Conservation (phyloP, 768 basidiomycete genomes). For the Pulveroboletus sp. region DNA sequence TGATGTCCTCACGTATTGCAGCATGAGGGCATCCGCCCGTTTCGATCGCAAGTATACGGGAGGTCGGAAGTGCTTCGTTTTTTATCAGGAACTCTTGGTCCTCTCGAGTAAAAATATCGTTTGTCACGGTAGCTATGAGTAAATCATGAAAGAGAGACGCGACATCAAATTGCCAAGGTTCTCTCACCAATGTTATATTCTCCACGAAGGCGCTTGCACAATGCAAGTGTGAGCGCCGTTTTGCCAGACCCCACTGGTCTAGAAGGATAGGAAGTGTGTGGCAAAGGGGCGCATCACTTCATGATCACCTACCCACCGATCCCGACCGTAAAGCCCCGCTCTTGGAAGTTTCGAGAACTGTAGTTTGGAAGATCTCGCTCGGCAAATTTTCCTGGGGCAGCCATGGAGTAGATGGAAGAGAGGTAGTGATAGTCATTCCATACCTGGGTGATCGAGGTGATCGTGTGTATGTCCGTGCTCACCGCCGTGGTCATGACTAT, state of each 20-base stretch:
- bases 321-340: constrained; percentile 95
- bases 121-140: constrained; percentile 85
- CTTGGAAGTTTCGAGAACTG: constrained; percentile 76
- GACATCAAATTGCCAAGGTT: constrained; percentile 1
- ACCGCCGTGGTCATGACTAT: constrained; percentile 54
- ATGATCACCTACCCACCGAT: constrained; percentile 75
- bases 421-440: constrained; percentile 7
- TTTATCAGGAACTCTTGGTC: constrained; percentile 97
- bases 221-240: constrained; percentile 88
- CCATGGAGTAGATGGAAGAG: not conserved
- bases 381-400: constrained; percentile 74
- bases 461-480: constrained; percentile 98
- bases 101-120: constrained; percentile 98
- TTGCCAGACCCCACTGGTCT: constrained; percentile 99
- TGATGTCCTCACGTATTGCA: constrained; percentile 97
- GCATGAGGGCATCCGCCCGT: constrained; percentile 98
- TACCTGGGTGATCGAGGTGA: constrained; percentile 85
- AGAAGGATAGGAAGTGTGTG: constrained; percentile 1
- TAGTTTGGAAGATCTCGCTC: constrained; percentile 94
- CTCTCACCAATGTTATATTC: constrained; percentile 88
- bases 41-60: constrained; percentile 93
- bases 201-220: constrained; percentile 78
- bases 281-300: not conserved
- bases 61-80: constrained; percentile 81
- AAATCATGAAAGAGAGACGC: constrained; percentile 9